phyloP scores from a whole-genome alignment of 805 yeast species.

The Tetrapisispora arboricola region DNA sequence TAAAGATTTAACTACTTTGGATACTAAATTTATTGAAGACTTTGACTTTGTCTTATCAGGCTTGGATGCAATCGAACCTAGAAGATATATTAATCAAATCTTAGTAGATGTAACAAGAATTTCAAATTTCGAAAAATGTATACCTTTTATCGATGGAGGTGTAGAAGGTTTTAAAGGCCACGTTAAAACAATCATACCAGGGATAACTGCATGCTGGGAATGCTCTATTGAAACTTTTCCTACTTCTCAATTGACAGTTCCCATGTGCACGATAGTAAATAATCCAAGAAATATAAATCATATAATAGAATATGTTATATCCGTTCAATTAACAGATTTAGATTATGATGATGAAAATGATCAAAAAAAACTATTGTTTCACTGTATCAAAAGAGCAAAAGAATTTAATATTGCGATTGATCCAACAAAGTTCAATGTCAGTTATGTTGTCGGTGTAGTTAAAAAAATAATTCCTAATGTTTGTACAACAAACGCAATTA shows the following conservation, averaged over 20 bases:
- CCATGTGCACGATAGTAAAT: constrained; percentile 89
- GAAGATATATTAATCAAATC: constrained; percentile 77
- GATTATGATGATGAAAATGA: constrained; percentile 59
- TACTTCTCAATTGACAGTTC: constrained; percentile 46
- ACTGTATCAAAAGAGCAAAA: constrained; percentile 49
- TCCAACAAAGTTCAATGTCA: constrained; percentile 54
- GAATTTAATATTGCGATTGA: constrained; percentile 44
- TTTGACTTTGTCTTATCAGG: constrained; percentile 79
- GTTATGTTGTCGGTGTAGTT: constrained; percentile 74
- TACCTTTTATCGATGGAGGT: constrained; percentile 85
- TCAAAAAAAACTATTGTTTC: constrained; percentile 49
- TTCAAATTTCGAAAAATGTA: constrained; percentile 37
- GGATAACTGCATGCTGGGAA: constrained; percentile 82
- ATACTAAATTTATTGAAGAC: constrained; percentile 49
- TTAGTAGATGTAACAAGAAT: constrained; percentile 53
- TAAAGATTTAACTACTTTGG: constrained; percentile 56
- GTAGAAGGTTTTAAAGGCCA: constrained; percentile 94
- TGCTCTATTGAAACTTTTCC: constrained; percentile 74
- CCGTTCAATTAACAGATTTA: constrained; percentile 60
- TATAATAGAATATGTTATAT: constrained; percentile 84
- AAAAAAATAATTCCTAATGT: constrained; percentile 90
- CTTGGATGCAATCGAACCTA: constrained; percentile 77
- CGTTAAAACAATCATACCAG: constrained; percentile 76
- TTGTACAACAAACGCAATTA: constrained; percentile 86
- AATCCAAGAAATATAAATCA: constrained; percentile 93